Evolutionary conservation across 2,329 filamentous ascomycete species (phyloP), one percentile per base, ranked within the genome.

Genomic region (Fusarium miscanthi): DNA sequence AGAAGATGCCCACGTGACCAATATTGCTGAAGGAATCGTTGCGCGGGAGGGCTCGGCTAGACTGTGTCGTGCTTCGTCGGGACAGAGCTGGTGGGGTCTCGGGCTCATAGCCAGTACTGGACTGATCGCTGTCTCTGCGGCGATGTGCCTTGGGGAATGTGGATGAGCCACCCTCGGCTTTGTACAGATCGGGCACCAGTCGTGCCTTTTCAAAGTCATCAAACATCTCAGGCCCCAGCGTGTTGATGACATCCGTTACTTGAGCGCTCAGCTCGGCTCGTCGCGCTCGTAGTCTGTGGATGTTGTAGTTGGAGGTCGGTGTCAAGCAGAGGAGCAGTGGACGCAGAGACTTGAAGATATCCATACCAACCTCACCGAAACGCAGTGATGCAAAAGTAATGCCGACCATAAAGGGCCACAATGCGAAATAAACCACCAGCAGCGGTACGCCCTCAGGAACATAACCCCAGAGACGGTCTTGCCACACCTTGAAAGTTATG

Each of bases 321-420:
- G 93, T 92, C 77, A 98, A 87, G 73, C 93, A 96, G 38, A 98
- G 87, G 49, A 97, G 86, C 14, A 99, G 88, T 10, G 96, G 96
- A 14, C 94, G 90, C 21, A 99, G 88, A 1, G 95, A 98, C 83
- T 98, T 99, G 84, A 96, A 86, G 62, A 99, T 98, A 79, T 99
- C 96, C 94, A 99, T 98, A 58, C 95, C 96, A n/a, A 97, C 92
- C 83, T 99, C 96, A 51, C 96, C 96, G 74, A 98, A 97, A 16
- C 96, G 92, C 58, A 99, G 90, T 11, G 96, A 94, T 8, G 94
- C 95, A 81, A 97, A 98, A 0, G 95, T 98, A 76, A 98, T 92
- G 30, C 91, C 88, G 10, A 95, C 93, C 85, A 97, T 97, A 73
- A 97, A 84, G 52, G 94, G 86, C 84, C 93, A 91, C 54, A 94